These are phyloP conservation scores for Mesotaenium endlicherianum DNA, from an alignment of 139 green algal genomes.

Conservation along the genomic window DNA sequence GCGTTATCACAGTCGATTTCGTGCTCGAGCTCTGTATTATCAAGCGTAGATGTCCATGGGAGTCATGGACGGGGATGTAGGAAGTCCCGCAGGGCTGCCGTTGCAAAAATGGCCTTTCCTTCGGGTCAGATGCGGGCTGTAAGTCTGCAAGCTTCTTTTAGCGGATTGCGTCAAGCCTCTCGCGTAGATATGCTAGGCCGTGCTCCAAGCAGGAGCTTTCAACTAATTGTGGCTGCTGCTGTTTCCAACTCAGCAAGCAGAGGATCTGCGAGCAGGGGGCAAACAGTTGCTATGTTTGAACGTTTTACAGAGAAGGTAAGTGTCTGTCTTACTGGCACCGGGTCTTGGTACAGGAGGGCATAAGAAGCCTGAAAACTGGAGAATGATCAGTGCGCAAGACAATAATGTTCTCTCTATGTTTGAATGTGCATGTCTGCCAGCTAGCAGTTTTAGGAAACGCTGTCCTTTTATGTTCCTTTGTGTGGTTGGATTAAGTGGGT, in stretches of 20 bases:
- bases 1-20: too few species aligned
- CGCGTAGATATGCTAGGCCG: background rate
- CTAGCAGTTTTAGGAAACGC: too few species aligned
- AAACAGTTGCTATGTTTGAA: constrained; percentile 84
- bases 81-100: background rate
- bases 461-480: too few species aligned
- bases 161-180: background rate
- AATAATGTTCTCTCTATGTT: too few species aligned
- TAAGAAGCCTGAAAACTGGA: too few species aligned
- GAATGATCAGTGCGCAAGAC: too few species aligned
- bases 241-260: background rate
- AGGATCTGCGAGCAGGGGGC: background rate
- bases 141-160: too few species aligned
- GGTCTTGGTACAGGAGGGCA: too few species aligned
- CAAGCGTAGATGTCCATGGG: background rate
- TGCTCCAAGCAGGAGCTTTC: background rate
- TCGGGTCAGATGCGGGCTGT: background rate
- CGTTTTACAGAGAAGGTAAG: constrained; percentile 91
- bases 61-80: background rate
- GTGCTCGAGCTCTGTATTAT: too few species aligned
- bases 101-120: background rate
- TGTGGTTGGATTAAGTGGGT: too few species aligned
- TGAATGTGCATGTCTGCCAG: too few species aligned
- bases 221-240: background rate
- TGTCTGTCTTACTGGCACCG: constrained; percentile 26